phyloP scores from a whole-genome alignment of 1,284 basidiomycete genomes.

The Moniliophthora roreri region DNA sequence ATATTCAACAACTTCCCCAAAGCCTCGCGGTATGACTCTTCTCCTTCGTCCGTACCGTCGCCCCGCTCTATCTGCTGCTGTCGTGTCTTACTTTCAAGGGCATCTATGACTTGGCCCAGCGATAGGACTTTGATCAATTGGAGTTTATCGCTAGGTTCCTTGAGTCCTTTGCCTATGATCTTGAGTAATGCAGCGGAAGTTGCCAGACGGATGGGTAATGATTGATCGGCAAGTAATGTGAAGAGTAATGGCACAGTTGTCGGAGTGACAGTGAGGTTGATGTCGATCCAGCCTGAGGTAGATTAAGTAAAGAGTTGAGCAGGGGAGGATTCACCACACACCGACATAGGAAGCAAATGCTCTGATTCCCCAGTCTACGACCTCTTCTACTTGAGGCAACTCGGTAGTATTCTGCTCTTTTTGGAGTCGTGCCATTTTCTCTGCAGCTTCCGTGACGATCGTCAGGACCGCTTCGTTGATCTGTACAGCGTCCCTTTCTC shows the following conservation, averaged over 20 bases:
- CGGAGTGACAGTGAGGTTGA: slow-evolving; percentile 92
- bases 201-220: slow-evolving; percentile 80
- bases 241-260: slow-evolving; percentile 87
- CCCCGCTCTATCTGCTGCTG: slow-evolving; percentile 66
- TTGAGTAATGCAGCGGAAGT: slow-evolving; percentile 80
- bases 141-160: slow-evolving; percentile 89
- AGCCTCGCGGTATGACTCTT: slow-evolving; percentile 87
- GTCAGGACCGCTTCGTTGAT: slow-evolving; percentile 89
- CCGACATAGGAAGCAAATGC: slow-evolving; percentile 95
- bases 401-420: slow-evolving; percentile 48
- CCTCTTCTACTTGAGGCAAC: slow-evolving; percentile 67
- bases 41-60: slow-evolving; percentile 69
- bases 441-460: slow-evolving; percentile 77
- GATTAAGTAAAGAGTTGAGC: background rate
- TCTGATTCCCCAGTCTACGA: slow-evolving; percentile 86
- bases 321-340: slow-evolving; percentile 44
- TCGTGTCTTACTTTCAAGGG: slow-evolving; percentile 78
- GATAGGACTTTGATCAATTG: slow-evolving; percentile 90
- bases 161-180: slow-evolving; percentile 90
- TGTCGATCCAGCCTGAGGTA: slow-evolving; percentile 91
- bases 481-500: slow-evolving; percentile 83
- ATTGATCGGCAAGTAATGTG: slow-evolving; percentile 79
- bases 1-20: slow-evolving; percentile 85
- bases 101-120: slow-evolving; percentile 76
- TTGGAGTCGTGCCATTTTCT: slow-evolving; percentile 53